Evolutionary conservation across 192 early-diverging fungal species (phyloP).

Genomic region (Piromyces finnis): DNA sequence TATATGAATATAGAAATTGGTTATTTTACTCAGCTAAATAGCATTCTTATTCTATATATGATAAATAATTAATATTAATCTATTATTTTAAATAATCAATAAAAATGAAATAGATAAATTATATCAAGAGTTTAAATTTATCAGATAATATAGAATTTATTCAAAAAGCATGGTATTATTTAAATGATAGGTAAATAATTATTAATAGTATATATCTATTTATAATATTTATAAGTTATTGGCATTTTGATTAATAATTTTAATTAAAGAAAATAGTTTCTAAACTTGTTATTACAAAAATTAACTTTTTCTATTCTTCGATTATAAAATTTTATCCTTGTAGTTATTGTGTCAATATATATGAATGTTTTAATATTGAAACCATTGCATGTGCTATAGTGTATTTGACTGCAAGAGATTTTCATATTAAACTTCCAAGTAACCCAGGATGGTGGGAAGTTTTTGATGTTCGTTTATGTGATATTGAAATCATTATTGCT

Average conservation of each 20-base stretch:
- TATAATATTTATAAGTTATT: too few species aligned
- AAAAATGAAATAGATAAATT: slow-evolving; percentile 27
- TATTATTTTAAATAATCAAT: background rate
- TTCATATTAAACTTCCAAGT: slow-evolving; percentile 43
- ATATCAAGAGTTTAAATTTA: slow-evolving; percentile 61
- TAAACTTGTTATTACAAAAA: too few species aligned
- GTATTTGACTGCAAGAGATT: slow-evolving; percentile 54
- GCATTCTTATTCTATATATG: too few species aligned
- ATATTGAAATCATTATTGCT: slow-evolving; percentile 35
- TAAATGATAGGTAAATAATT: slow-evolving; percentile 83
- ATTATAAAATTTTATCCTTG: too few species aligned
- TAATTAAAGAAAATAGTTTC: too few species aligned
- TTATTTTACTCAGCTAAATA: too few species aligned
- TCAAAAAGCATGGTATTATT: slow-evolving; percentile 80
- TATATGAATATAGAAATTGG: too few species aligned
- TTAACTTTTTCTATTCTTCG: too few species aligned
- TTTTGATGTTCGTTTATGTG: slow-evolving; percentile 56
- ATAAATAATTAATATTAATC: too few species aligned
- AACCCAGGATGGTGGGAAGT: slow-evolving; percentile 72
- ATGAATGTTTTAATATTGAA: slow-evolving; percentile 57
- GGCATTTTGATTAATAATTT: too few species aligned
- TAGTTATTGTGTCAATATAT: slow-evolving; percentile 54
- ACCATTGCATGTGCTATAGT: slow-evolving; percentile 76
- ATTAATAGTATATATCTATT: too few species aligned
- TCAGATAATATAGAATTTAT: slow-evolving; percentile 55